Evolutionary conservation across 2,329 filamentous ascomycete genomes (phyloP).

Genomic region (Talaromyces sp.): DNA sequence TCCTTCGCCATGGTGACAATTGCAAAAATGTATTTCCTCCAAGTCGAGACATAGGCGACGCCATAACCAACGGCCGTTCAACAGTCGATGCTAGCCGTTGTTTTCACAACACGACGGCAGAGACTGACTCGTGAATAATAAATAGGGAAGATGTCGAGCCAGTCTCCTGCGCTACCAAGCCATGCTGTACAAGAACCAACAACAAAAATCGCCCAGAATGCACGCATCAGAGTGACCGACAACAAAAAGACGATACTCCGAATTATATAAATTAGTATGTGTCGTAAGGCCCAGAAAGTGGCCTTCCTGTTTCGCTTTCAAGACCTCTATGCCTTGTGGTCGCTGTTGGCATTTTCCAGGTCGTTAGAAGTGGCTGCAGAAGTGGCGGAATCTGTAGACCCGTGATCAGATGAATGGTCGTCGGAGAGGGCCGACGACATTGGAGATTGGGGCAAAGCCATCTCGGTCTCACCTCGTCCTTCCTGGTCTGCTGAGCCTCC

Average conservation of each 20-base stretch:
- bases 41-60: neutral
- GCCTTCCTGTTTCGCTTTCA: neutral
- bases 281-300: neutral
- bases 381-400: constrained; percentile 16
- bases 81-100: constrained; percentile 1
- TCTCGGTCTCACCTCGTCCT: constrained; percentile 14
- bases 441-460: constrained; percentile 13
- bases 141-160: neutral
- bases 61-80: neutral
- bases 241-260: neutral
- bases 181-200: constrained; percentile 1
- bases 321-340: constrained; percentile 2
- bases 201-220: constrained; percentile 2
- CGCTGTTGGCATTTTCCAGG: constrained; percentile 3
- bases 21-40: constrained; percentile 6
- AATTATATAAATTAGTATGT: neutral
- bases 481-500: constrained; percentile 11
- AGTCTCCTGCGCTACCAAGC: neutral
- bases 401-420: constrained; percentile 17
- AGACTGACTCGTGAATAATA: neutral
- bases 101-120: neutral
- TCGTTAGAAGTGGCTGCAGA: constrained; percentile 17
- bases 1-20: constrained; percentile 12
- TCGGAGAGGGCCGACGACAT: constrained; percentile 15
- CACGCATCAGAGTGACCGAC: neutral